Base-by-base conservation (phyloP, 345 rosid genomes). In the Crucihimalaya himalaica region DNA sequence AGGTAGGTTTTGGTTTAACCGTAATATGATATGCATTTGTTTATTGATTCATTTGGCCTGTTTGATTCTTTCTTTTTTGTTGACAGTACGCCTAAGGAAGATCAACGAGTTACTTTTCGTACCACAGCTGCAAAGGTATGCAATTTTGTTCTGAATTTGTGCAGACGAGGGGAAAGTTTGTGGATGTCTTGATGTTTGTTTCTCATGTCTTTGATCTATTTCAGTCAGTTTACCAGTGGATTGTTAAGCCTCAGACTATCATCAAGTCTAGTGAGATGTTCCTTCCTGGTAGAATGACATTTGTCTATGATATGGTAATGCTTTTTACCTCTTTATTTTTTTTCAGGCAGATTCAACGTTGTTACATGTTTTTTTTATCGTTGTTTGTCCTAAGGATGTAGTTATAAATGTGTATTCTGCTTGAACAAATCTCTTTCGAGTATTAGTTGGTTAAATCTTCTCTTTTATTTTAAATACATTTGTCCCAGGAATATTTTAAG, bases 241-340 rank as follows among this genome's bases (percentile, higher is more conserved):
- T 88, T 46, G 97, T 94, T 68, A 91, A 91, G 84, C 98, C 96
- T 31, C 95, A 95, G 78, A 81, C 91, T 32, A 63, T 82, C 66
- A 76, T 83, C 75, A 95, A 95, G 91, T 81, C 99, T 60, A 95
- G 87, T 80, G 97, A 95, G 83, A 84, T 95, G 93, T 95, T 95
- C 81, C 93, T 92, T 72, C 97, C 97, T 13, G 99, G 99, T 53
- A 86, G 95, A 75, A 89, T 95, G 88, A 68, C 97, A 62, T 90
- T 90, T 82, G 86, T 93, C 51, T 93, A 73, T 77, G 92, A 85
- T 85, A 85, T 84, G 93, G 98, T 93, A 78, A 72, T 82, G 20
- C 43, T 23, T 45, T 39, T 68, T 6, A 2, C 18, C 16, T 53
- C 52, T 23, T 3, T 10, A 10, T 35, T 12, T 29, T 6, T 70